Evolutionary conservation across 1,284 basidiomycete species (phyloP), one percentile per base, ranked within the genome.

Genomic region (Retiboletus fuscus): DNA sequence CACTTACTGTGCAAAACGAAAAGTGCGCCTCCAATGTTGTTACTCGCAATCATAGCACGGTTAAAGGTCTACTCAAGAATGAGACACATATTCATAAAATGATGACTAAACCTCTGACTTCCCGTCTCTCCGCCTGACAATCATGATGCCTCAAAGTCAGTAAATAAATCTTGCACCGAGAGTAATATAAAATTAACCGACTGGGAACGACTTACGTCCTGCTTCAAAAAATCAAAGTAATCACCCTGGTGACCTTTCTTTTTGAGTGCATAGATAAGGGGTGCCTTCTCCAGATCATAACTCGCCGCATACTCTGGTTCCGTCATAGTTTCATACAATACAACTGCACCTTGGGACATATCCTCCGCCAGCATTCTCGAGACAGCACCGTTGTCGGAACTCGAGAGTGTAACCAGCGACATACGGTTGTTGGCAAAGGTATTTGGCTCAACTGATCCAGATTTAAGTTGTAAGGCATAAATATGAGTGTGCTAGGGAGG

Each of bases 371-470:
- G 69, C 41, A 72, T 60, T 3, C 69, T 66, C 1, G 67, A 58
- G 8, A 77, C 66, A 60, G 61, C 70, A 4, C 72, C 66, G 0
- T 71, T 41, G 30, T 66, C 62, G 20, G 67, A 73, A 39, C 39
- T 74, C 20, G 75, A 74, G 39, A 69, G 71, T 11, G 74, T 70
- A 5, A 80, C 44, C 6, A 79, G 72, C 15, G 80, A 80, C 28
- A 80, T 72, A 30, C 80, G 80, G 57, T 80, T 81, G 57, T 81
- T 81, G n/a, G 78, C 72, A 63, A 80, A 80, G 3, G 61, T 49
- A 46, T 80, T 74, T 15, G 68, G 70, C 10, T 72, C 62, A 24
- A 79, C 79, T 81, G n/a, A 46, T 16, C 44, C 2, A 24, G 18
- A 24, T 13, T 22, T 47, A 20, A 67, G 62, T 49, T 16, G 13